Percentiles rank a stretch among this genome's conserved stretches.
Conservation (phyloP, 2,329 filamentous ascomycete species). For the Fusarium sp. region DNA sequence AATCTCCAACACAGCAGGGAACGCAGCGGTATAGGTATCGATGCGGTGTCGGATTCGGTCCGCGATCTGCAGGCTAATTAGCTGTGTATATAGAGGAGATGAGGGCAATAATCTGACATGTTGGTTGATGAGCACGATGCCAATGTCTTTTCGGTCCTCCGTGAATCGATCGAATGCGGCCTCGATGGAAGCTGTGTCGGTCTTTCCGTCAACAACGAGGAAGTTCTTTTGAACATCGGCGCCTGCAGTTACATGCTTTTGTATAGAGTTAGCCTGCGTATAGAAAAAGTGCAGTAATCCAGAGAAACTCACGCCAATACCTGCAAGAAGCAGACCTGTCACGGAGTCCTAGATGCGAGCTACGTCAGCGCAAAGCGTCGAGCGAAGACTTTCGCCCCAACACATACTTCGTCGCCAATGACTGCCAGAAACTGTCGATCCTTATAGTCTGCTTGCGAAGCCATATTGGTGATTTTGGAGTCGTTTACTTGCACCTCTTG, state of each 20-base stretch:
- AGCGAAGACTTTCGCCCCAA: slow-evolving; percentile 9
- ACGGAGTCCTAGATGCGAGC: slow-evolving; percentile 81
- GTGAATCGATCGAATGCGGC: slow-evolving; percentile 91
- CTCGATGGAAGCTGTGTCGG: slow-evolving; percentile 88
- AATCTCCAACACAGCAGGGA: slow-evolving; percentile 96
- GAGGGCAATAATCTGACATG: slow-evolving; percentile 73
- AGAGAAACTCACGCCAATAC: slow-evolving; percentile 79
- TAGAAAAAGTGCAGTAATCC: slow-evolving; percentile 3
- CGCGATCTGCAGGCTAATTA: slow-evolving; percentile 74
- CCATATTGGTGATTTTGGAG: slow-evolving; percentile 54
- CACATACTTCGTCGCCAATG: slow-evolving; percentile 90
- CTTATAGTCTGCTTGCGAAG: slow-evolving; percentile 73
- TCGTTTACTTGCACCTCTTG: slow-evolving; percentile 29
- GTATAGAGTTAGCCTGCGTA: not conserved
- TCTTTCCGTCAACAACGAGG: slow-evolving; percentile 95
- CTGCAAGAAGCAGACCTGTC: slow-evolving; percentile 93
- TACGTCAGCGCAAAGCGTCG: slow-evolving; percentile 47
- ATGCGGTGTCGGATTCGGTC: slow-evolving; percentile 93
- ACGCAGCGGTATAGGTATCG: slow-evolving; percentile 92
- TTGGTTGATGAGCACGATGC: slow-evolving; percentile 96
- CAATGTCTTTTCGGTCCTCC: slow-evolving; percentile 92
- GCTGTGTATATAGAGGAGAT: not conserved
- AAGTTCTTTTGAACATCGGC: slow-evolving; percentile 97
- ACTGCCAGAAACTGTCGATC: slow-evolving; percentile 97
- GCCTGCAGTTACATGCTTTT: slow-evolving; percentile 87